Base-by-base conservation (phyloP, 805 yeast species). In the Teunomyces gatunensis region DNA sequence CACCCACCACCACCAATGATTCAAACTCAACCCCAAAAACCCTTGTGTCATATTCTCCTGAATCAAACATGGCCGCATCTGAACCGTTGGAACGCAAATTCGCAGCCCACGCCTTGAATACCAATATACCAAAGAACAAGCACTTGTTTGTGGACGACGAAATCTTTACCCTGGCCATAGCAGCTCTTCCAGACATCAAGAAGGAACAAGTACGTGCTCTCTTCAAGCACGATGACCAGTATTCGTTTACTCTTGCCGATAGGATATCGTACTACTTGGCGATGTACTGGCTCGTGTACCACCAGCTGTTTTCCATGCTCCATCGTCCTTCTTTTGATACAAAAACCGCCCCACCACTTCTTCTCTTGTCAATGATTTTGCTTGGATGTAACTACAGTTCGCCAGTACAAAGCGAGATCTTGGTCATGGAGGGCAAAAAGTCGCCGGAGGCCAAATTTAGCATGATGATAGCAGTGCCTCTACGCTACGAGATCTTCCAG, bases 401-500 rank as follows among this genome's bases (percentile, higher is more conserved):
- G 18, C 53, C 57, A 18, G 41, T 34, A 34, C 59, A 23, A 9
- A 44, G 18, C 32, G 55, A 51, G 37, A 54, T 40, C 49, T 57
- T 39, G 60, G 68, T 35, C 5, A 44, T 34, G 13, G 48, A 51
- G 12, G 49, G 54, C 5, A 54, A 53, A 21, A 56, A 56, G 44
- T 58, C 69, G 1, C 66, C 71, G 0, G 75, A 67, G 44, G 71
- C 65, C 45, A 67, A 66, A 41, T 67, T 82, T 41, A 77, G 82
- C 6, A 64, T 71, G 53, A 54, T 57, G 45, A 72, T 83, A 9
- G 79, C 83, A 0, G 73, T 63, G 37, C 85, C 95, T 0, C 64
- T 89, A 25, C 67, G 96, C 45, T 85, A 84, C 78, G 67, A 78
- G 27, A 74, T 89, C 3, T 89, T 89, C 59, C 79, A 85, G 33